Evolutionary conservation across 2,329 filamentous ascomycete species (phyloP), one percentile per base, ranked within the genome.

Genomic region (Myotisia sp.): DNA sequence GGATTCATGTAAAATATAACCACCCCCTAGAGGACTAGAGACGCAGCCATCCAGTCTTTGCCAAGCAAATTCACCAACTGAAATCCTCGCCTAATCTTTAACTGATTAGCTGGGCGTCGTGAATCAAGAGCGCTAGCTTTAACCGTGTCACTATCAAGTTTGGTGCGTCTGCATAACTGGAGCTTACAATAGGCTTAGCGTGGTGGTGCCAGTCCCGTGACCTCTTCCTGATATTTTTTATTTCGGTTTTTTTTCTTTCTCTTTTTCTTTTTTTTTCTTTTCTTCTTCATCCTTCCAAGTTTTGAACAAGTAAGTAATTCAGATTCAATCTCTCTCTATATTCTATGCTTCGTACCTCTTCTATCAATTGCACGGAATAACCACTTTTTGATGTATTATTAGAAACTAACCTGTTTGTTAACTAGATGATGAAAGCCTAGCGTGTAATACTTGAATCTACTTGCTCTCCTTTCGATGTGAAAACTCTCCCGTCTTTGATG

Each of bases 371-470:
- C 14, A 3, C 5, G 13, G 21, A 22, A 36, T 23, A 13, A 4
- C 16, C 21, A 14, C n/a, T n/a, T 30, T 13, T 17, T 21, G 10
- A 8, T 7, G 29, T 23, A 19, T 24, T 13, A 35, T 14, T 64
- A 52, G 63, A 49, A 35, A 40, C 43, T 54, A 43, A 55, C 47
- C 46, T 42, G 45, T 41, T 32, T 33, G 31, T 33, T 38, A 47
- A 33, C 18, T 19, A 94, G 85, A 92, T 95, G 87, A 98, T 95
- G 90, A 98, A 92, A 93, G 82, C 82, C 74, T 76, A 78, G 82
- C 75, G 87, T 95, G 90, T 78, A 76, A 62, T 67, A 76, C 76
- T 83, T 92, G 90, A 95, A 68, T 67, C 58, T 59, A 68, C 70
- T 80, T 67, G 69, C 66, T 63, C 69, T 64, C 58, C 64, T n/a